Evolutionary conservation across 345 rosid genomes (phyloP).

Genomic region (Diplotaxis tenuifolia): DNA sequence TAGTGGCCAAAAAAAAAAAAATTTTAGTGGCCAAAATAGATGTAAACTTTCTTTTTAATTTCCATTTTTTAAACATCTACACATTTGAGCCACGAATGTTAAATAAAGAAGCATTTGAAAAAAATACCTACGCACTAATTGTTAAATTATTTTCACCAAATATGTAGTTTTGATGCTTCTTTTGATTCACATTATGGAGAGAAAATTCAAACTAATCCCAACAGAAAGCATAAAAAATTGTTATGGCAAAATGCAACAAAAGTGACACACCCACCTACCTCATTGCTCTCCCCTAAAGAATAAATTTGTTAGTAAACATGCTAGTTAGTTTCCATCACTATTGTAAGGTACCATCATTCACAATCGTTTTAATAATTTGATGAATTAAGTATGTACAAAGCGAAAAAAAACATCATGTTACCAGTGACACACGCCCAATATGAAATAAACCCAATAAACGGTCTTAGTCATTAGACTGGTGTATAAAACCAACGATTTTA

Average conservation of each 20-base stretch:
- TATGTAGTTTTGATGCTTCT: background rate
- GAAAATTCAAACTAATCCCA: background rate
- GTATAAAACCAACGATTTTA: background rate
- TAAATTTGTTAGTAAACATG: background rate
- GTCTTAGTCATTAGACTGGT: background rate
- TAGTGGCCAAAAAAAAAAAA: too few species aligned
- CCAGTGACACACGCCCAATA: background rate
- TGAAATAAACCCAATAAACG: background rate
- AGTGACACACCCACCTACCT: background rate
- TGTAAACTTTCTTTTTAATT: background rate
- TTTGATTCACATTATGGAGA: background rate
- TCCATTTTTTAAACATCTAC: background rate
- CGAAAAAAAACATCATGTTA: background rate
- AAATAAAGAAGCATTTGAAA: background rate
- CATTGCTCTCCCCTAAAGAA: background rate
- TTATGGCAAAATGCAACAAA: background rate
- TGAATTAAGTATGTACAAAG: background rate
- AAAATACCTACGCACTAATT: background rate
- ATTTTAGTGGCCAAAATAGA: background rate
- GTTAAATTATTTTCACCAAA: background rate
- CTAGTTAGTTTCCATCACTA: background rate
- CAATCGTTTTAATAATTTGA: background rate
- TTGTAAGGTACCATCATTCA: background rate
- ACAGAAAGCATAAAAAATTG: background rate
- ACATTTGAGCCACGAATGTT: background rate